A percentile compares a stretch with the other conserved stretches of the same genome.
phyloP scores from a whole-genome alignment of 805 yeast genomes.

The Zygotorulaspora chibaensis region DNA sequence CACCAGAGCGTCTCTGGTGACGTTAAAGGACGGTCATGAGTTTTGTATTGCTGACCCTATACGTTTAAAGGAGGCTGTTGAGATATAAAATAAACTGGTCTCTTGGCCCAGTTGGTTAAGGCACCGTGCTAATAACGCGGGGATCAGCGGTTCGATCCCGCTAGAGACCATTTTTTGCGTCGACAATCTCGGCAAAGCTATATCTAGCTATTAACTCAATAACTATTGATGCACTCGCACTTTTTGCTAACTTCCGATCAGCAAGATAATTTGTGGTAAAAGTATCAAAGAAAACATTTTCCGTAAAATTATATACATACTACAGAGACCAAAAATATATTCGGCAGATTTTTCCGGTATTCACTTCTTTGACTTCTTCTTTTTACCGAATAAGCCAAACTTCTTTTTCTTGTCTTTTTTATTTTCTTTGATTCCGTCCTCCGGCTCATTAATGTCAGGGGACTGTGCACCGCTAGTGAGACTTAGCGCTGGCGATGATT shows the following conservation, averaged over 20 bases:
- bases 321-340: background rate
- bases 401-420: conserved; percentile 31
- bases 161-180: conserved; percentile 30
- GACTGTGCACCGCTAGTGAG: conserved; percentile 4
- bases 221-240: too few relatives aligned
- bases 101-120: conserved; percentile 37
- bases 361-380: conserved; percentile 24
- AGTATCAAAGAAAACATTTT: background rate
- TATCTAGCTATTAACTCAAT: too few relatives aligned
- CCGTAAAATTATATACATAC: conserved; percentile 1
- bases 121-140: conserved; percentile 38
- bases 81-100: conserved; percentile 14
- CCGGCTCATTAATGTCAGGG: conserved; percentile 7
- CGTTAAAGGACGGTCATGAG: background rate
- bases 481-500: conserved; percentile 14
- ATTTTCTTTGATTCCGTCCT: conserved; percentile 8
- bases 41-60: too few relatives aligned
- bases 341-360: background rate
- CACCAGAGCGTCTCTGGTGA: background rate
- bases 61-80: too few relatives aligned
- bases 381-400: conserved; percentile 30
- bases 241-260: background rate
- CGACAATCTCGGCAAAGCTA: too few relatives aligned
- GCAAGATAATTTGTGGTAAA: background rate
- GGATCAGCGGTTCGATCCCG: conserved; percentile 38